Percentiles rank a stretch among this genome's conserved stretches.
Conservation (phyloP, 164 flowering plant species). For the Warburgia ugandensis region DNA sequence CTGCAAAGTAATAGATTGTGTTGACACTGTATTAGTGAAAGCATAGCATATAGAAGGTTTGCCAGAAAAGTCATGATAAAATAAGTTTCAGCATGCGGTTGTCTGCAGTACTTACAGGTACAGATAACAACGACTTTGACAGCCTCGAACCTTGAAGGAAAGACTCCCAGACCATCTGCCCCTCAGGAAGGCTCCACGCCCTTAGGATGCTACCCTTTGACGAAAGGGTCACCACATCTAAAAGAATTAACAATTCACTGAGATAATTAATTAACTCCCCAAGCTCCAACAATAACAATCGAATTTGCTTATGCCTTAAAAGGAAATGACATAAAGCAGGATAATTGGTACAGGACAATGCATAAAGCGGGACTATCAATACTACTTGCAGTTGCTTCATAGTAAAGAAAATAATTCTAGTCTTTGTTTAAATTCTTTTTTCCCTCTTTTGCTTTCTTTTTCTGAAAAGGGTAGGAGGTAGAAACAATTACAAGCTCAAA, state of each 20-base stretch:
- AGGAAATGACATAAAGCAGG: background rate
- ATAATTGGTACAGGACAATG: too few species aligned
- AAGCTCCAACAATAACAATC: background rate
- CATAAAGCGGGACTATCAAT: background rate
- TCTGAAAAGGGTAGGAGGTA: too few species aligned
- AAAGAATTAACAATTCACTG: constrained; percentile 12
- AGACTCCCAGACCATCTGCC: constrained; percentile 98
- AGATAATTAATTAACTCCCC: constrained; percentile 8
- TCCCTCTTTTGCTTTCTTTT: too few species aligned
- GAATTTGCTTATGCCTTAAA: background rate
- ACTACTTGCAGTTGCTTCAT: background rate
- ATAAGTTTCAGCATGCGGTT: too few species aligned
- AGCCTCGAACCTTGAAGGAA: constrained; percentile 53
- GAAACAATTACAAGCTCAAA: too few species aligned
- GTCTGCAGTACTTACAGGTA: constrained; percentile 77
- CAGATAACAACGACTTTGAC: constrained; percentile 53
- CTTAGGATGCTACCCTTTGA: constrained; percentile 71
- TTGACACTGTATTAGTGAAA: background rate
- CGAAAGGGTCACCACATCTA: constrained; percentile 86
- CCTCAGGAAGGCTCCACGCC: constrained; percentile 99
- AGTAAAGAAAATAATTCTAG: background rate
- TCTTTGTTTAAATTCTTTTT: background rate
- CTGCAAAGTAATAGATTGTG: constrained; percentile 29
- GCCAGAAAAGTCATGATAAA: too few species aligned
- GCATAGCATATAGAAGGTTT: background rate